Conservation (phyloP, 805 yeast genomes). For the Candida boidinii region DNA sequence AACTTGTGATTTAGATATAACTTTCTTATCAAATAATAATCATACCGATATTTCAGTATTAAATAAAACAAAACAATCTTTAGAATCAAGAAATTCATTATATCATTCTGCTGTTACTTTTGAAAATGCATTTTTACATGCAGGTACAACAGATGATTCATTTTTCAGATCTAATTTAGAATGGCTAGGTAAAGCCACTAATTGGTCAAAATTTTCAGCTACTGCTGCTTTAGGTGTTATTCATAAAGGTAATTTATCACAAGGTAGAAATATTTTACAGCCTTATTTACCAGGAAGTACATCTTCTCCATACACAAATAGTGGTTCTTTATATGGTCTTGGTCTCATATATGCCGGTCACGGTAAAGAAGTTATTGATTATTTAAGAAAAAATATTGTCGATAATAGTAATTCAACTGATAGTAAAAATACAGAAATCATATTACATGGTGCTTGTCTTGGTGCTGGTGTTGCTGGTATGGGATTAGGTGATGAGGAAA, state of each 20-base stretch:
- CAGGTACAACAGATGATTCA: constrained; percentile 92
- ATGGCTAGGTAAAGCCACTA: constrained; percentile 95
- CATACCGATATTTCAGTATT: constrained; percentile 78
- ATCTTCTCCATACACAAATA: constrained; percentile 83
- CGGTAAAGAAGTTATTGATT: constrained; percentile 79
- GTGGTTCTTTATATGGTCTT: constrained; percentile 89
- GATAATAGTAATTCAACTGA: constrained; percentile 36
- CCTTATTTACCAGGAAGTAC: constrained; percentile 85
- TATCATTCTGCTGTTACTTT: constrained; percentile 95
- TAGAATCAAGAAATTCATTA: constrained; percentile 89
- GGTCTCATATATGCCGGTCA: constrained; percentile 96
- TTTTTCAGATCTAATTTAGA: constrained; percentile 86
- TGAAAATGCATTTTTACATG: constrained; percentile 89
- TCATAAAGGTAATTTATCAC: constrained; percentile 88
- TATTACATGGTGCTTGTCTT: constrained; percentile 90
- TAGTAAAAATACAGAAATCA: constrained; percentile 61
- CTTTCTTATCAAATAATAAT: constrained; percentile 79
- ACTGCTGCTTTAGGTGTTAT: constrained; percentile 97
- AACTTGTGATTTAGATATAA: constrained; percentile 84
- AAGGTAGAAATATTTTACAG: constrained; percentile 76
- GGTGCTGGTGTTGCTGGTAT: constrained; percentile 96
- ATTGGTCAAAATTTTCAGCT: constrained; percentile 97
- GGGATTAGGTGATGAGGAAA: constrained; percentile 70
- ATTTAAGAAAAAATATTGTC: constrained; percentile 62
- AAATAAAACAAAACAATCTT: constrained; percentile 67